A percentile compares a stretch with the other conserved stretches of the same genome.
These are phyloP conservation scores for Trichophyton schoenleinii DNA, from an alignment of 2,329 filamentous ascomycete species.

Conservation along the genomic window DNA sequence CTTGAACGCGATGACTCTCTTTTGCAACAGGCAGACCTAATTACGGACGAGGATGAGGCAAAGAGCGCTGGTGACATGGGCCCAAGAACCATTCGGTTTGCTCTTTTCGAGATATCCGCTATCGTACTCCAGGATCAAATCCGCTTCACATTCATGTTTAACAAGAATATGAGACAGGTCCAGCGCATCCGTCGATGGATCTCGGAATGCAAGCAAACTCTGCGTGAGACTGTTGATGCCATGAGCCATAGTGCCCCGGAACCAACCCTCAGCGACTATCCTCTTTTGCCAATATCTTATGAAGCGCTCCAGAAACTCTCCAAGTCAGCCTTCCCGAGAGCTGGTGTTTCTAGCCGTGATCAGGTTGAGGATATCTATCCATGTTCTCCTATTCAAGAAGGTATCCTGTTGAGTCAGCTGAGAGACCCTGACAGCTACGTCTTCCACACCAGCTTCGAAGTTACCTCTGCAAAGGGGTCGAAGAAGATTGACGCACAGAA, in stretches of 20 bases:
- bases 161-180: constrained; percentile 35
- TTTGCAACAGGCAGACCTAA: constrained; percentile 29
- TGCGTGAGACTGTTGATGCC: constrained; percentile 21
- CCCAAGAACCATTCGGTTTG: constrained; percentile 32
- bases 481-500: constrained; percentile 17
- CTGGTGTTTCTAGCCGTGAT: constrained; percentile 22
- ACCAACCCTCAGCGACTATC: constrained; percentile 34
- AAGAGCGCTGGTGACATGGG: constrained; percentile 34
- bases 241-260: constrained; percentile 14
- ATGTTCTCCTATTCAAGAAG: constrained; percentile 13
- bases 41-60: constrained; percentile 21
- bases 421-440: constrained; percentile 25
- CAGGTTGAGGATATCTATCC: constrained; percentile 30
- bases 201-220: constrained; percentile 25
- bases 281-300: constrained; percentile 35
- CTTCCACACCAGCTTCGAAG: constrained; percentile 26
- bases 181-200: constrained; percentile 34
- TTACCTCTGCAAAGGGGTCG: constrained; percentile 12
- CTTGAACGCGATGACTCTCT: constrained; percentile 34
- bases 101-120: constrained; percentile 41
- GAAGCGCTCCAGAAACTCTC: constrained; percentile 29
- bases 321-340: constrained; percentile 23
- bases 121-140: constrained; percentile 36
- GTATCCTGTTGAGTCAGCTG: constrained; percentile 26
- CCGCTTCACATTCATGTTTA: constrained; percentile 39